Conservation (phyloP, 306 rosid genomes). For the Sophora flavescens region DNA sequence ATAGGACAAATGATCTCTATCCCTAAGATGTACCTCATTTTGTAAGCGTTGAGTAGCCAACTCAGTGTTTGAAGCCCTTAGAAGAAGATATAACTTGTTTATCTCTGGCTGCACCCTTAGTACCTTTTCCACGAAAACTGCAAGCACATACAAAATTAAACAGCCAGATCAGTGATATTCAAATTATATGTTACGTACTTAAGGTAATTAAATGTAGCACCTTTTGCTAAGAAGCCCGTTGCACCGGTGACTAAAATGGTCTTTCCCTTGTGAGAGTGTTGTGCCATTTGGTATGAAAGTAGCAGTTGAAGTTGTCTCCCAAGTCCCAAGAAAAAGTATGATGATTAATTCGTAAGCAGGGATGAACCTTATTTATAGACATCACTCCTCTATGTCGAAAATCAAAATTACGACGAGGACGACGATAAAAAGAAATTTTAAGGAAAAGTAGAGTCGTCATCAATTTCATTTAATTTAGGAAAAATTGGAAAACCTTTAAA, state of each 20-base stretch:
- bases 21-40: conserved; percentile 55
- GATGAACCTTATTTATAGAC: too few species aligned
- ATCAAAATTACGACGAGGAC: too few species aligned
- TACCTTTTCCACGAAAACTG: conserved; percentile 78
- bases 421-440: too few species aligned
- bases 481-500: too few species aligned
- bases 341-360: too few species aligned
- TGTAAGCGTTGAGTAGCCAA: conserved; percentile 58
- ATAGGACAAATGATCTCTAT: too few species aligned
- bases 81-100: conserved; percentile 66
- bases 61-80: conserved; percentile 57
- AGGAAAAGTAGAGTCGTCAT: too few species aligned
- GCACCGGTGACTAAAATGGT: conserved; percentile 44
- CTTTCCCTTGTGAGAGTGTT: conserved; percentile 26
- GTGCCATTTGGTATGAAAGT: background rate
- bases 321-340: too few species aligned
- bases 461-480: too few species aligned
- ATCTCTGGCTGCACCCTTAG: conserved; percentile 66
- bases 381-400: too few species aligned
- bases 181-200: background rate
- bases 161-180: background rate
- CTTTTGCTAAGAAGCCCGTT: conserved; percentile 49
- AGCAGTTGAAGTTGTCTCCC: too few species aligned
- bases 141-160: background rate
- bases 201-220: background rate